Base-by-base conservation (phyloP, 2,329 filamentous ascomycete genomes). In the Aphanoascus verrucosus region DNA sequence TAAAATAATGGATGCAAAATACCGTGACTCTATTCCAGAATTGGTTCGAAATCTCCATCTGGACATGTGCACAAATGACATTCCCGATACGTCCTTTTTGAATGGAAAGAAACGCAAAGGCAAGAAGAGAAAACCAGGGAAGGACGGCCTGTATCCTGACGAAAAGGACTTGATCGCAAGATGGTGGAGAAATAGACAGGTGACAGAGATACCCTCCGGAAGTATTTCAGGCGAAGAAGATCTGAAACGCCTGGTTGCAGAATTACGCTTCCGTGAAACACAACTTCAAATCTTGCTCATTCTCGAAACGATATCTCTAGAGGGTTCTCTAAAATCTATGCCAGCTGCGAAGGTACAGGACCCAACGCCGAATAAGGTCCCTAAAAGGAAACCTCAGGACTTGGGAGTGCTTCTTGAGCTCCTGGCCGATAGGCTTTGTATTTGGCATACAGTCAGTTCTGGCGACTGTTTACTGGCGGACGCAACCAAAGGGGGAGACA, bases 251-350 rank as follows among this genome's bases (percentile, higher is more conserved):
- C 63, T 69, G 44, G 59, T 74, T 9, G 67, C 67, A 9, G 72
- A 74, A 47, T 61, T 76, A 45, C 69, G 74, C 47, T 61, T 73
- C 43, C 68, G 74, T 37, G 74, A 77, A 56, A 75, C 72, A 1
- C 70, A 76, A 55, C 62, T 77, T 45, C 74, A 77, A 58, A 70
- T 75, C 34, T 65, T 77, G n/a, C 61, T 76, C 32, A 70, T 76
- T 42, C 61, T 77, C 12, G 74, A 77, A 59, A 67, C 70, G 14
- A 68, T 77, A 55, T 66, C 68, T 34, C 57, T 75, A n/a, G 71
- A 75, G 55, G 60, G 62, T 14, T 58, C 56, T 49, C 34, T 49
- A 34, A 31, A 52, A 49, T 11, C 11, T n/a, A 35, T 3, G 43
- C 19, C 41, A 34, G 32, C 45, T 28, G 6, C 15, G 2, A 53